Percentiles rank a stretch among this genome's conserved stretches.
phyloP scores from a whole-genome alignment of 805 yeast species.

The Cyberlindnera japonica region DNA sequence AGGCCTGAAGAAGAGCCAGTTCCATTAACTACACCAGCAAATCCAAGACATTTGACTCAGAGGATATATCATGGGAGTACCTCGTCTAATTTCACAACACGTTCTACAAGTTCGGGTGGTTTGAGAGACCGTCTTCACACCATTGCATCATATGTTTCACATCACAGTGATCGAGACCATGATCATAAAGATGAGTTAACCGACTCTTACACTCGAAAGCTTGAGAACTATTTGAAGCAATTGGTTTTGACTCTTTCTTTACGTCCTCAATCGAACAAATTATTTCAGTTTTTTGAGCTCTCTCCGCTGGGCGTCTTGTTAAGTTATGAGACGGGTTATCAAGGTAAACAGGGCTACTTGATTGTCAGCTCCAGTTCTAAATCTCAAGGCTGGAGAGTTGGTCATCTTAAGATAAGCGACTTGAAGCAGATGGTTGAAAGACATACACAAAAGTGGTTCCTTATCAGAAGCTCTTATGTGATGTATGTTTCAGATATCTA shows the following conservation, averaged over 20 bases:
- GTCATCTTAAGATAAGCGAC: constrained; percentile 78
- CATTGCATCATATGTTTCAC: constrained; percentile 17
- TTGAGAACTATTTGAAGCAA: constrained; percentile 66
- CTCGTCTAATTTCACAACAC: constrained; percentile 2
- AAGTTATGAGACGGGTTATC: constrained; percentile 74
- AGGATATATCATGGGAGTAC: constrained; percentile 1
- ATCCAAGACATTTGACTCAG: constrained; percentile 1
- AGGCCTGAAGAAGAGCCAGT: not conserved
- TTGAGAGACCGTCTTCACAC: constrained; percentile 17
- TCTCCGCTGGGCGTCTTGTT: constrained; percentile 84
- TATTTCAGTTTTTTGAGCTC: constrained; percentile 84
- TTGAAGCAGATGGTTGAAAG: constrained; percentile 84
- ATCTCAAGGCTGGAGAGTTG: constrained; percentile 94
- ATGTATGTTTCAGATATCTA: constrained; percentile 82
- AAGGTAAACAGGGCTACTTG: constrained; percentile 87
- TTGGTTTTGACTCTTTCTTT: constrained; percentile 58
- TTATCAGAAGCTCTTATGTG: constrained; percentile 79
- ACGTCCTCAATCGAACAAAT: constrained; percentile 74
- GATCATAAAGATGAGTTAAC: not conserved
- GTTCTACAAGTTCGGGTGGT: constrained; percentile 9
- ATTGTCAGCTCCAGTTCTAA: constrained; percentile 79
- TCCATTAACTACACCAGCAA: not conserved
- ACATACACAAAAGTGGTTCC: constrained; percentile 89
- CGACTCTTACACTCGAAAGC: constrained; percentile 31
- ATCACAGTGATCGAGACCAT: not conserved